Base-by-base conservation (phyloP, 768 basidiomycete genomes). In the Suillus sp. region DNA sequence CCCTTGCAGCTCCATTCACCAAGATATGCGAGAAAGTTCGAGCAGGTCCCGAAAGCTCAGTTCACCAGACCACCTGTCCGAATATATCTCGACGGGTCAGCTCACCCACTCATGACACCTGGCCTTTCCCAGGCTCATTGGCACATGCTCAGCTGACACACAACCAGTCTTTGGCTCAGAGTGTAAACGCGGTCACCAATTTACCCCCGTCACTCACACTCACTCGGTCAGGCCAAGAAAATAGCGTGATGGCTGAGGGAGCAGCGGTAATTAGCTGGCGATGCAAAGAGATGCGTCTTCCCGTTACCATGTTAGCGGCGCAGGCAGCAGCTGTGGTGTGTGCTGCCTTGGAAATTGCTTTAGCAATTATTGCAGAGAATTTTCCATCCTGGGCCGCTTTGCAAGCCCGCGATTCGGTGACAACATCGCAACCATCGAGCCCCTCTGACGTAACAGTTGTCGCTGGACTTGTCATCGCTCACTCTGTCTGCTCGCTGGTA, bases 91-190 rank as follows among this genome's bases (percentile, higher is more conserved):
- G 63, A 8, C 66, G 75, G 5, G 67, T 72, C 38, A 73, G 73
- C 27, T 75, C 75, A 40, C 72, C 74, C 32, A 75, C 74, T 20
- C 66, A 62, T 22, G 73, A 61, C 25, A 75, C 74, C 1, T 76
- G 74, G 74, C 74, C 74, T 25, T 75, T 75, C 58, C 74, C 74
- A 10, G 74, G 68, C 57, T 71, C 72, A 20, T 72, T 75, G 9
- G 67, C 68, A 22, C 54, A 50, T 43, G 5, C 66, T 37, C 70
- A 66, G 61, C 51, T 50, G 55, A 22, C 32, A 14, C 30, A 43
- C 20, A 43, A 1, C 32, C 27, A 22, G 30, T 54, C 32, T 7
- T 64, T 63, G 40, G 27, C 56, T n/a, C 53, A 22, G 6, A 43
- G 35, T 40, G 59, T 40, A 53, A 60, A 25, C 2, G 53, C 34